phyloP scores from a whole-genome alignment of 2,329 filamentous ascomycete species.

The Sporothrix protearum region DNA sequence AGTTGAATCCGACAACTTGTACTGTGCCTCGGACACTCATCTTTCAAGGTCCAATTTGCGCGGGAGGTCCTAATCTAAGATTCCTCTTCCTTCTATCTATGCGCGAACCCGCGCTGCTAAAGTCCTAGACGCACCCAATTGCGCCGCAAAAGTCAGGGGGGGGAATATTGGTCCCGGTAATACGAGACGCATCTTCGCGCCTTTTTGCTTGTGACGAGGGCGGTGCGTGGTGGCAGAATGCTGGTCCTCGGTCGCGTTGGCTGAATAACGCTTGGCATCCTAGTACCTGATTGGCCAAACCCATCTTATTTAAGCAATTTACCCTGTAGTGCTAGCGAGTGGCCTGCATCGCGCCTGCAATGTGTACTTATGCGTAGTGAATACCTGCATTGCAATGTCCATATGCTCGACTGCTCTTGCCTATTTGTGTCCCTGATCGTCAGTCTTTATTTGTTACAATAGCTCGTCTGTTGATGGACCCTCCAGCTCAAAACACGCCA shows the following conservation, averaged over 20 bases:
- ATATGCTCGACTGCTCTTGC: neutral
- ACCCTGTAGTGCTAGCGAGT: conserved; percentile 3
- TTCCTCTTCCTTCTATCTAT: neutral
- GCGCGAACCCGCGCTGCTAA: conserved; percentile 1
- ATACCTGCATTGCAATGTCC: neutral
- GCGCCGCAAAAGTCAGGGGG: neutral
- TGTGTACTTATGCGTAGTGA: neutral
- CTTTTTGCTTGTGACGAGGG: conserved; percentile 23
- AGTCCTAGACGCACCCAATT: neutral
- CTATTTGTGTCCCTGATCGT: neutral
- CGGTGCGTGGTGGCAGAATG: conserved; percentile 18
- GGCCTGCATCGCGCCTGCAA: conserved; percentile 18
- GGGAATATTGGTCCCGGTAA: neutral
- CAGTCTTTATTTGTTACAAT: neutral
- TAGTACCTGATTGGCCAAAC: conserved; percentile 9
- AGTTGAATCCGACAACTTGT: neutral
- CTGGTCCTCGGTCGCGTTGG: conserved; percentile 1
- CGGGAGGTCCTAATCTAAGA: neutral
- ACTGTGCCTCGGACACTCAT: neutral
- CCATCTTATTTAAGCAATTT: conserved; percentile 22
- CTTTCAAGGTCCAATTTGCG: neutral
- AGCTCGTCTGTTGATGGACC: neutral
- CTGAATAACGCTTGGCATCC: neutral
- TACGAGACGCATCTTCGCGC: neutral
- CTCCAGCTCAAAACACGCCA: neutral